Conservation (phyloP, 805 yeast species). For the Nakazawaea pomicola region DNA sequence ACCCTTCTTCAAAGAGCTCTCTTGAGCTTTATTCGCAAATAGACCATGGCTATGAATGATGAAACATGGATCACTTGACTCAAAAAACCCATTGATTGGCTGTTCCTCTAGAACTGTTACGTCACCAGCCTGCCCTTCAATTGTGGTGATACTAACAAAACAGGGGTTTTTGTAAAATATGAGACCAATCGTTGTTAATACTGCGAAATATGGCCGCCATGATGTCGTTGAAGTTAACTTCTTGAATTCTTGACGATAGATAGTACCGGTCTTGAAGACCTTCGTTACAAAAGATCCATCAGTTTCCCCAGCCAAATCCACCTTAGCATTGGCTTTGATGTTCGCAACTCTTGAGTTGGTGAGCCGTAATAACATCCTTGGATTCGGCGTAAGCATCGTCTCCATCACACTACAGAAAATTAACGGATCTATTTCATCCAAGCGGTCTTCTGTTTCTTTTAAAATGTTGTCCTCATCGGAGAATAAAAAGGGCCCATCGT, state of each 20-base stretch:
- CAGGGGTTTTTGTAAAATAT: conserved; percentile 37
- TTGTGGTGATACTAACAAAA: conserved; percentile 23
- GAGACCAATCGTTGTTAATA: conserved; percentile 47
- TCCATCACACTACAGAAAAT: conserved; percentile 1
- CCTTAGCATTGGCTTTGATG: neutral
- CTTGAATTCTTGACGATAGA: conserved; percentile 35
- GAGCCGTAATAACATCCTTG: conserved; percentile 2
- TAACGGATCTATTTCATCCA: conserved; percentile 9
- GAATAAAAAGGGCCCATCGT: neutral
- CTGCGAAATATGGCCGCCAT: conserved; percentile 42
- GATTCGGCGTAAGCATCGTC: neutral
- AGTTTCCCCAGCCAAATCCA: no score
- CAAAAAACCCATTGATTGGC: conserved; percentile 11
- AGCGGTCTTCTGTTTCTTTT: conserved; percentile 9
- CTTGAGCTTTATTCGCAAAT: conserved; percentile 6
- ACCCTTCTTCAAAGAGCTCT: neutral
- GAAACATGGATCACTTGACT: conserved; percentile 2
- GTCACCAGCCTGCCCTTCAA: conserved; percentile 9
- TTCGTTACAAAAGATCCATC: conserved; percentile 21
- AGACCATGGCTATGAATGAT: conserved; percentile 8
- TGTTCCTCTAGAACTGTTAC: conserved; percentile 25
- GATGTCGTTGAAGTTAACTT: conserved; percentile 20
- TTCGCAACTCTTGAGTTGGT: neutral
- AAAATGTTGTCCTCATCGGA: conserved; percentile 8
- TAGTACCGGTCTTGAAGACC: conserved; percentile 34